Evolutionary conservation across 148 eudicot genomes (phyloP), one percentile per base, ranked within the genome.

Genomic region (Diospyros kaki): DNA sequence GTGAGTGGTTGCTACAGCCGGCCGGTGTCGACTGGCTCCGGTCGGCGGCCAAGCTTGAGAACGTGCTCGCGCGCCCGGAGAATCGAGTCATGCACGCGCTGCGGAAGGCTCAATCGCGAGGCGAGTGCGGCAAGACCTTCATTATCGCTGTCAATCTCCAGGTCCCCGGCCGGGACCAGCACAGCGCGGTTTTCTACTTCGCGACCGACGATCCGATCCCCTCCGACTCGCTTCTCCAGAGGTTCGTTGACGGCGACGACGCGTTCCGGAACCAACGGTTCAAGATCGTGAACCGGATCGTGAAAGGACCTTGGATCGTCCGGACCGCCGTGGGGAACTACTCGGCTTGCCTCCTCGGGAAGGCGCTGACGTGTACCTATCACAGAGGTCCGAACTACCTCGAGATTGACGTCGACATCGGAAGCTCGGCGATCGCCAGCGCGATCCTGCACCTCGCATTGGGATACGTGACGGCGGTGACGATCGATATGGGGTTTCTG

Each of bases 291-390:
- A 90, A 84, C 65, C 84, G 87, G 46, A 92, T 95, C 4, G 97
- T 92, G 39, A 92, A 89, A 55, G 98, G 98, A 0, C 98, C 97
- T 11, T 95, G 98, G 98, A 83, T 95, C 62, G 91, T 95, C 42
- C 92, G 89, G 74, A 71, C 87, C 3, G 84, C 98, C 12, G 98
- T 90, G 9, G 97, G 98, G 39, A 89, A 84, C 73, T 87, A 95
- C 82, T 80, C 96, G 13, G 96, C 94, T 2, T 95, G 98, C 45
- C 68, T 95, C 0, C 52, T 95, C 28, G 98, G 98, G 4, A 92
- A 84, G 72, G 97, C 97, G 7, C 80, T 95, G 68, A 90, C 85
- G 5, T 89, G 96, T 70, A 71, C 83, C 44, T 95, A 95, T 67
- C 83, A 87, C 62, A 81, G 88, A 44, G 97, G 97, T 8, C 70